A percentile compares a stretch with the other conserved stretches of the same genome.
Evolutionary conservation across 768 basidiomycete species (phyloP).

Genomic region (Pisolithus microcarpus): DNA sequence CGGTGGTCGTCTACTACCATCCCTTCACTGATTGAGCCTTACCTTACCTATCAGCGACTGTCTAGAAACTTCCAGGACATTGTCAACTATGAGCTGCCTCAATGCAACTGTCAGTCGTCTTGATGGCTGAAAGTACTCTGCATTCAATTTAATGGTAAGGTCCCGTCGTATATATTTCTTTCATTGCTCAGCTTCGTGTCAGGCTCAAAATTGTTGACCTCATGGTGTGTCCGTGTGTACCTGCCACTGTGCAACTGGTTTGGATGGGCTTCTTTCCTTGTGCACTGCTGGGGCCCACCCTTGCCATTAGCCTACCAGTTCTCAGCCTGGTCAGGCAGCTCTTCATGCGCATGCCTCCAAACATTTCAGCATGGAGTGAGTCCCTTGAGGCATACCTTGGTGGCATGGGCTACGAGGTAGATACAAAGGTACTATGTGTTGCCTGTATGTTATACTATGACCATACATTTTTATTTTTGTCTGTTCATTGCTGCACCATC

Average conservation of each 20-base stretch:
- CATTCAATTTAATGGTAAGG: neutral
- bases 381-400: conserved; percentile 19
- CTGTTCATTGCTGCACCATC: no score
- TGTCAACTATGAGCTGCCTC: neutral
- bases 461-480: no score
- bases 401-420: conserved; percentile 15
- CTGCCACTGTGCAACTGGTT: conserved; percentile 19
- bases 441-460: neutral
- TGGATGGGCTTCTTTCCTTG: conserved; percentile 21
- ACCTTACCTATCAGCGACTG: no score
- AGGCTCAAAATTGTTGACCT: neutral
- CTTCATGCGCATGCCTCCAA: conserved; percentile 21
- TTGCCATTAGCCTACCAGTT: conserved; percentile 28
- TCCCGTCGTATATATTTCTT: neutral
- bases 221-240: neutral
- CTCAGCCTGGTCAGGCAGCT: conserved; percentile 22
- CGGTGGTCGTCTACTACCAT: no score
- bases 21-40: no score
- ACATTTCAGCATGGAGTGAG: conserved; percentile 21
- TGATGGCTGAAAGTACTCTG: neutral
- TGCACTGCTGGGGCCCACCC: conserved; percentile 21
- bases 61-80: neutral
- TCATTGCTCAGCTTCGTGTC: neutral
- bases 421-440: conserved; percentile 5
- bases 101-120: neutral